Conservation (phyloP, 306 rosid species). For the Quercus berberidifolia region DNA sequence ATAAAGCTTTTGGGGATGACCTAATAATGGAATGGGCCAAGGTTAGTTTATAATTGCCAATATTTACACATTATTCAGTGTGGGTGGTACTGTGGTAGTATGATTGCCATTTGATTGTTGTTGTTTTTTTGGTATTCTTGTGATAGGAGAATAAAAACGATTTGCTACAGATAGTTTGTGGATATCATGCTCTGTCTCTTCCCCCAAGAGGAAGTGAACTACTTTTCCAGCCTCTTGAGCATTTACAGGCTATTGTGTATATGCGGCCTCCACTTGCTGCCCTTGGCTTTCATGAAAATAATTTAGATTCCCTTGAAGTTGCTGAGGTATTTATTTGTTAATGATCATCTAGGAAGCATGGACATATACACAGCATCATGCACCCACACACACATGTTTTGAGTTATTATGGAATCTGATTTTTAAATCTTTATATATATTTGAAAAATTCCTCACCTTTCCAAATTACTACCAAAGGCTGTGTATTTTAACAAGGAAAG, state of each 20-base stretch:
- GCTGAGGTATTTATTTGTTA: conserved; percentile 52
- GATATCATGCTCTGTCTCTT: conserved; percentile 68
- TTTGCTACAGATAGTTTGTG: conserved; percentile 80
- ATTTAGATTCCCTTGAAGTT: conserved; percentile 36
- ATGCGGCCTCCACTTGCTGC: conserved; percentile 56
- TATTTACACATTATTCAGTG: conserved; percentile 18
- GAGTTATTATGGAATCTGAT: background rate
- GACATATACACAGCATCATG: background rate
- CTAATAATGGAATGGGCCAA: conserved; percentile 79
- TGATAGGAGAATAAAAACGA: conserved; percentile 79
- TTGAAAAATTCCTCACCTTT: background rate
- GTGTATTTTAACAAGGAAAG: background rate
- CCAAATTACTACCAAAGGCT: background rate
- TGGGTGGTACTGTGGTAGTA: conserved; percentile 28
- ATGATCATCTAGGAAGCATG: background rate
- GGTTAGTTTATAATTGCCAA: conserved; percentile 54
- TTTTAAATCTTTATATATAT: background rate
- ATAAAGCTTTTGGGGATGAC: conserved; percentile 56
- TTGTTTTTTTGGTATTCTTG: conserved; percentile 21
- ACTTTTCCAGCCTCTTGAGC: conserved; percentile 85
- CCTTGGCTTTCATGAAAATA: conserved; percentile 54
- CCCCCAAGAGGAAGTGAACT: conserved; percentile 67
- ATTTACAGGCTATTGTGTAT: conserved; percentile 78
- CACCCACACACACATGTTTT: background rate
- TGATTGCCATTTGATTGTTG: conserved; percentile 25